These are phyloP conservation scores for Pinguiococcus pyrenoidosus DNA, from an alignment of 108 stramenopile species.

Conservation along the genomic window DNA sequence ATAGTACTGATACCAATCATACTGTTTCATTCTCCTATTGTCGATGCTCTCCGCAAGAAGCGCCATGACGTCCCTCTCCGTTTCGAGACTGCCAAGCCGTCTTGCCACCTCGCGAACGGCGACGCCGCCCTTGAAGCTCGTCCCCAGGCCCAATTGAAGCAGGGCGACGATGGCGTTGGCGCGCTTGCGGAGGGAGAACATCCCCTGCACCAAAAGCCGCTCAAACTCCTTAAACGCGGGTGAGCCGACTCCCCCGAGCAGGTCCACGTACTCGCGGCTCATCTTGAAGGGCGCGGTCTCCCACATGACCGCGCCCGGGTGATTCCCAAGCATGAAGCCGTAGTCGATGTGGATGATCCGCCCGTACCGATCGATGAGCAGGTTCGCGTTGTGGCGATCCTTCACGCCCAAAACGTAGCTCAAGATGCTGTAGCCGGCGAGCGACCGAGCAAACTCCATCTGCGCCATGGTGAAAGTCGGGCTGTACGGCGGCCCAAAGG, in stretches of 20 bases:
- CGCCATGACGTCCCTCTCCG: neutral
- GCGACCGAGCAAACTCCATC: conserved; percentile 25
- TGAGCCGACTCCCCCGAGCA: conserved; percentile 23
- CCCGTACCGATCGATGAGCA: conserved; percentile 65
- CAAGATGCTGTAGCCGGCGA: conserved; percentile 47
- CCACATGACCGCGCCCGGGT: conserved; percentile 72
- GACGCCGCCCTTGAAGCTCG: neutral
- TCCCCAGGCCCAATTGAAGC: neutral
- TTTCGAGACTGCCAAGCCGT: no score
- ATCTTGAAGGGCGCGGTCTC: conserved; percentile 87
- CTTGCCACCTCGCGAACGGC: no score
- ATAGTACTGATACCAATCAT: conserved; percentile 10
- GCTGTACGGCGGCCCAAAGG: neutral
- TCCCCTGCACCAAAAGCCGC: conserved; percentile 2
- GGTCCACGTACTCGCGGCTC: conserved; percentile 43
- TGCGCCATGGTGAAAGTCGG: conserved; percentile 1
- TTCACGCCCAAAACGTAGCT: conserved; percentile 74
- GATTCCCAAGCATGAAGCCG: conserved; percentile 85
- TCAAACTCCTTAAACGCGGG: neutral
- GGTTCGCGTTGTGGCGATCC: conserved; percentile 94
- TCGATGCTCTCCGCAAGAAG: neutral
- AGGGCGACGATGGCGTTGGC: neutral
- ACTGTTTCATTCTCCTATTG: no score
- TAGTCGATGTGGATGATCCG: conserved; percentile 85
- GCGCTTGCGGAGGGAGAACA: neutral